Evolutionary conservation across 352 stramenopile genomes (phyloP), one percentile per base, ranked within the genome.

Genomic region (Paralagenidium karlingii): DNA sequence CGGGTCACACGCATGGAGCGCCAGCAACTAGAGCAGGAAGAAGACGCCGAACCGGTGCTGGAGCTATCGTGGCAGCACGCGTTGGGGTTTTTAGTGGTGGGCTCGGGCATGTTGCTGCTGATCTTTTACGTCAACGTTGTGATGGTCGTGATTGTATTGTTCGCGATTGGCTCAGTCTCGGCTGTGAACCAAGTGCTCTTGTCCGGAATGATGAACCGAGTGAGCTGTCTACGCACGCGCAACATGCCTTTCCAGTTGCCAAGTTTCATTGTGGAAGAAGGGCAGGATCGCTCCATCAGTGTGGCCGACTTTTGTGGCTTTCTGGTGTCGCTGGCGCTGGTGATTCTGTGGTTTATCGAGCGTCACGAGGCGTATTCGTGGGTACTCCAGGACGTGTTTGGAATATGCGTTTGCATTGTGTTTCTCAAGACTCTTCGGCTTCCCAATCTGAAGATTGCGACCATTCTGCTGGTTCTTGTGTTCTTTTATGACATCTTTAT

Each of bases 401-500:
- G 89, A 24, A 51, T 90, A 15, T 96, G 86, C 55, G 90, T 98
- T 54, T 97, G 86, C 53, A 77, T 96, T 21, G 49, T 96, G 10
- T 97, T 98, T 45, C 57, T 97, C 24, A 62, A 68, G 18, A 83
- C 86, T 19, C 88, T 96, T 39, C 88, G 91, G 29, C 59, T 98
- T 29, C 90, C 91, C 34, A 92, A 80, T 43, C 71, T 98, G 47
- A 84, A 88, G 60, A 87, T 98, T 18, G 92, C 86, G 12, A 71
- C 75, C 0, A 67, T 95, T 18, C 57, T 98, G 26, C 71, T 98
- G 45, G 75, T 89, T 34, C 67, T 96, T 21, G 86, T 94, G 15
- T 98, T 97, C 62, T 73, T 92, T 48, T 98, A 98, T 58, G 89
- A 98, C 57, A 82, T 97, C 29, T 97, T 97, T 55, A 96, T 97